Percentiles rank a stretch among this genome's conserved stretches.
phyloP scores from a whole-genome alignment of 164 flowering plant genomes.

The Litsea cubeba region DNA sequence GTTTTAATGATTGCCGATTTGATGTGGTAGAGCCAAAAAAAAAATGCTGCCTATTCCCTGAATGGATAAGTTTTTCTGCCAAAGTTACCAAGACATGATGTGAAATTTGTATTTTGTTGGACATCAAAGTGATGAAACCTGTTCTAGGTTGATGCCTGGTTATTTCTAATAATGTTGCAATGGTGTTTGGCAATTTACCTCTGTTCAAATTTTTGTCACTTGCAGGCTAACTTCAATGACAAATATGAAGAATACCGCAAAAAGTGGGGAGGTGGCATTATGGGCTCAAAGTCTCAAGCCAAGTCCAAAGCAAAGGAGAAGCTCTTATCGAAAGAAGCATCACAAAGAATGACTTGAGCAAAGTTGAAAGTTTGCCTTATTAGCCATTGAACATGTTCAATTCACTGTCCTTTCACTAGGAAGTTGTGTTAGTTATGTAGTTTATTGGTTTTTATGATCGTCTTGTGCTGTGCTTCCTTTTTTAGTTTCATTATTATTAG shows the following conservation, averaged over 20 bases:
- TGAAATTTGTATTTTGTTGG: no score
- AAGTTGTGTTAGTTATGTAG: background rate
- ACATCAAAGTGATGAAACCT: no score
- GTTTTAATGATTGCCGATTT: no score
- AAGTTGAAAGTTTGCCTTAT: background rate
- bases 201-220: background rate
- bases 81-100: no score
- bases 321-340: constrained; percentile 13
- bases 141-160: no score
- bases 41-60: no score
- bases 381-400: background rate
- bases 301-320: constrained; percentile 13
- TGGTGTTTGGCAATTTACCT: background rate
- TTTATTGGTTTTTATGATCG: background rate
- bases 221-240: constrained; percentile 17
- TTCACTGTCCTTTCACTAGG: background rate
- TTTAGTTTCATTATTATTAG: no score
- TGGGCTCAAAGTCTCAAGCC: constrained; percentile 16
- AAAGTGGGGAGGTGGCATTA: constrained; percentile 15
- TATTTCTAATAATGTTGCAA: no score
- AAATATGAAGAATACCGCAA: constrained; percentile 13
- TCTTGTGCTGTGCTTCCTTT: background rate
- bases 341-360: constrained; percentile 10
- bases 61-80: no score
- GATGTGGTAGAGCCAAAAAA: no score